Evolutionary conservation across 208 protist species (phyloP), one percentile per base, ranked within the genome.

Genomic region (Acanthamoeba castellanii): DNA sequence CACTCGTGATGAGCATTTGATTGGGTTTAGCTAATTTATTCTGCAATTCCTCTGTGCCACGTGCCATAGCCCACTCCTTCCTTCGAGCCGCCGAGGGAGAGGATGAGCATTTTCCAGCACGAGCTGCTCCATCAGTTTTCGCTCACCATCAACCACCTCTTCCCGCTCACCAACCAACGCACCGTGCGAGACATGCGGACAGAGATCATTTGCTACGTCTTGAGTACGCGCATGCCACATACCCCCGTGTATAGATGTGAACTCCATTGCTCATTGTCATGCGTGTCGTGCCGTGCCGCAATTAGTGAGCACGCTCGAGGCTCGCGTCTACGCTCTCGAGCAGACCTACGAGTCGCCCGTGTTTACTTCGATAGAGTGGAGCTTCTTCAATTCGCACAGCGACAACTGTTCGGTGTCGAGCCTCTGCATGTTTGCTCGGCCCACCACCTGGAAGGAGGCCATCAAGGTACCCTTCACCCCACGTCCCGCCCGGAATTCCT

Each of bases 51-150:
- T 25, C 7, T 59, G 22, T 11, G 8, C 37, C 30, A 9, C 14
- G 18, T 3, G 66, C 27, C 27, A 74, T 32, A 68, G 84, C 34
- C 57, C 8, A 90, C 84, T 61, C 84, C 84, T 27, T 47, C 57
- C 11, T 90, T 90, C 34, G 84, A 68, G 57, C 84, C 84, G 14
- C 50, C 84, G 22, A 68, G 22, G 34, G 84, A 90, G 57, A 30
- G 55, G 30, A 61, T 90, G 34, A 59, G 57, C 84, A 90, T 90
- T 37, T 90, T 90, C 42, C 84, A 90, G 25, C 84, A 90, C 55
- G 84, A 90, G 52, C 84, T 90, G 30, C 57, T 90, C 22, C 84
- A 90, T 45, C 84, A 90, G 55, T 90, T 90, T 68, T 90, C 84
- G 55, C 52, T 90, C 16, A 90, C 84, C 55, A 90, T 90, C 55